phyloP scores from a whole-genome alignment of 352 stramenopile species.

The Pythium sukuiense region DNA sequence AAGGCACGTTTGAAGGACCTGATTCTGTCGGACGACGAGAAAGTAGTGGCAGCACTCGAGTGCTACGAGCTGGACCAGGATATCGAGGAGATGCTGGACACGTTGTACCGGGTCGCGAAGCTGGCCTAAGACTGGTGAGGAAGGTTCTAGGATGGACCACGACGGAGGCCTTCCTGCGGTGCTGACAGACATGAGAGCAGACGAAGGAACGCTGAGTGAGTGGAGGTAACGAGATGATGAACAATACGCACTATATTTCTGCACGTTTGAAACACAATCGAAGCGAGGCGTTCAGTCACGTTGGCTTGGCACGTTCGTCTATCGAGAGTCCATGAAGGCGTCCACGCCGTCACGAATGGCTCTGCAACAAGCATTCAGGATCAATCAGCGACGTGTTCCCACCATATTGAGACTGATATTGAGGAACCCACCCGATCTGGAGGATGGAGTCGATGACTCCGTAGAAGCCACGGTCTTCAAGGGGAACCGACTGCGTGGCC shows the following conservation, averaged over 20 bases:
- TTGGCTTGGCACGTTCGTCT: not conserved
- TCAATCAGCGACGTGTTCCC: not conserved
- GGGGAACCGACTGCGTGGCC: slow-evolving; percentile 58
- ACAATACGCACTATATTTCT: slow-evolving; percentile 2
- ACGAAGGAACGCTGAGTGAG: not conserved
- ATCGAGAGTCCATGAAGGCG: slow-evolving; percentile 55
- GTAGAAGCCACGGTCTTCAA: slow-evolving; percentile 72
- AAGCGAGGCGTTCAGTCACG: not conserved
- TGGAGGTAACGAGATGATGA: not conserved
- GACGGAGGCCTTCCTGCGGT: too few relatives aligned
- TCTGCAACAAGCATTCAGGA: slow-evolving; percentile 23
- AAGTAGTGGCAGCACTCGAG: slow-evolving; percentile 74
- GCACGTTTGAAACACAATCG: not conserved
- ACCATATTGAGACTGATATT: not conserved
- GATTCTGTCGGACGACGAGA: slow-evolving; percentile 79
- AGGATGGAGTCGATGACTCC: slow-evolving; percentile 74
- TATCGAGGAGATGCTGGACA: slow-evolving; percentile 86
- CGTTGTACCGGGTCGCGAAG: slow-evolving; percentile 77
- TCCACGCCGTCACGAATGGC: slow-evolving; percentile 62
- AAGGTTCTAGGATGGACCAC: not conserved
- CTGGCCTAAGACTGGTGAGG: slow-evolving; percentile 22
- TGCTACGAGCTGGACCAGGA: slow-evolving; percentile 82
- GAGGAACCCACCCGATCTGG: slow-evolving; percentile 53
- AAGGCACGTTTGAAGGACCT: slow-evolving; percentile 83
- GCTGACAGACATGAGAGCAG: not conserved